phyloP scores from a whole-genome alignment of 768 basidiomycete genomes.

The Rhodotorula diobovata region DNA sequence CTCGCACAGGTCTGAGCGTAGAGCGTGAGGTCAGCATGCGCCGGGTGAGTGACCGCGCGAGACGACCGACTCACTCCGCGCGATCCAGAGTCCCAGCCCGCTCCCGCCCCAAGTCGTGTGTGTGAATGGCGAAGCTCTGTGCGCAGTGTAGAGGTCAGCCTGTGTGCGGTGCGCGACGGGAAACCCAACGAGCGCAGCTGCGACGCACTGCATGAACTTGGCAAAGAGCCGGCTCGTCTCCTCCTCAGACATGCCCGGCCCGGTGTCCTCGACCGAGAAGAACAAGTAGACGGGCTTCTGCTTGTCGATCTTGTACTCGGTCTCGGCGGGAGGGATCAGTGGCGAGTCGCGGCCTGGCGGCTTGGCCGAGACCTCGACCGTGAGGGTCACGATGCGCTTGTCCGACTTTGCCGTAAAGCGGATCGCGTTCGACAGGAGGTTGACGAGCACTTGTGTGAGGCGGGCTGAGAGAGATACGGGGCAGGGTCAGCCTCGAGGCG shows the following conservation, averaged over 20 bases:
- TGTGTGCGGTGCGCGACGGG: too few species aligned
- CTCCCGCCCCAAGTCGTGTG: conserved; percentile 46
- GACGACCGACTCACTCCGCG: conserved; percentile 37
- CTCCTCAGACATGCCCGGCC: conserved; percentile 45
- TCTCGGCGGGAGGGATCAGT: conserved; percentile 43
- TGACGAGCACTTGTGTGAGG: conserved; percentile 46
- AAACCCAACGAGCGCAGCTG: neutral
- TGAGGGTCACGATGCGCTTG: conserved; percentile 38
- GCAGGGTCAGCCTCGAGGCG: conserved; percentile 14
- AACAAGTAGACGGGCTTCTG: conserved; percentile 43
- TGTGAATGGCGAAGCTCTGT: conserved; percentile 43
- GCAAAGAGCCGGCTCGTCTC: conserved; percentile 45
- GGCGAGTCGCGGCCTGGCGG: conserved; percentile 15
- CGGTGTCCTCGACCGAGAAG: conserved; percentile 44
- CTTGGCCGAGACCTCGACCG: conserved; percentile 44
- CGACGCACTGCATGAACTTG: conserved; percentile 42
- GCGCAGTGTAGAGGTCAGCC: neutral
- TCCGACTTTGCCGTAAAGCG: conserved; percentile 44
- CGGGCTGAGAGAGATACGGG: conserved; percentile 42
- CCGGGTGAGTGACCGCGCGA: neutral
- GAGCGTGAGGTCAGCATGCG: neutral
- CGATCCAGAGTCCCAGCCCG: conserved; percentile 47
- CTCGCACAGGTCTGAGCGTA: conserved; percentile 26
- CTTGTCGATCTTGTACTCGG: conserved; percentile 31
- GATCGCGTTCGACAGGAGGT: conserved; percentile 48